phyloP scores from a whole-genome alignment of 139 green algal genomes.

The Coccomyxa sp. region DNA sequence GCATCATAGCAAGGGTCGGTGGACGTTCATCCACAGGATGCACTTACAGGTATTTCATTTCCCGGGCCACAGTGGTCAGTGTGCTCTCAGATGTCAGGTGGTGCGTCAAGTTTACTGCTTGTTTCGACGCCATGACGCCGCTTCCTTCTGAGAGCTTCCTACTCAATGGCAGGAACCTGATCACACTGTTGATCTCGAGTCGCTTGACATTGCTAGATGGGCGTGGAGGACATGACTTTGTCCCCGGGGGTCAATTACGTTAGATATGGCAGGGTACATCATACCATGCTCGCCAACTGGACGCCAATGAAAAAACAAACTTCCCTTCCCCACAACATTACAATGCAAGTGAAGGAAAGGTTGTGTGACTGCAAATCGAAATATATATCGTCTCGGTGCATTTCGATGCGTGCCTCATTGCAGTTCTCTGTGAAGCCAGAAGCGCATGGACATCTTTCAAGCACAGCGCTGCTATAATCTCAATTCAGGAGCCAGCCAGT shows the following conservation, averaged over 20 bases:
- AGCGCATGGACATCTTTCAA: not conserved
- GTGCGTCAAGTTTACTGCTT: constrained; percentile 9
- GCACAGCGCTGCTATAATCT: not conserved
- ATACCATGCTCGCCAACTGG: not conserved
- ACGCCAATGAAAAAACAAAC: not conserved
- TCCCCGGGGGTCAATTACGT: not conserved
- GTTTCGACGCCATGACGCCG: not conserved
- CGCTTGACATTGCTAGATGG: not conserved
- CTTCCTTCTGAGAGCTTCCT: not conserved
- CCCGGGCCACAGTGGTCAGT: constrained; percentile 14
- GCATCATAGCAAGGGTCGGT: not conserved
- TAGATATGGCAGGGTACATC: not conserved
- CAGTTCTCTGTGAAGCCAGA: not conserved
- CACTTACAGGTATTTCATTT: constrained; percentile 36
- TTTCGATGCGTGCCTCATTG: not conserved
- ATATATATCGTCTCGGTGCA: not conserved
- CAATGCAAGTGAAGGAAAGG: not conserved
- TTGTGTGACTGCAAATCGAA: not conserved
- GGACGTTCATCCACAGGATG: too few species aligned
- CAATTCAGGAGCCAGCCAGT: not conserved
- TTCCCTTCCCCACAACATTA: not conserved
- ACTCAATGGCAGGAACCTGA: not conserved
- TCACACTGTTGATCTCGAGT: not conserved
- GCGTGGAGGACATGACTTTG: not conserved
- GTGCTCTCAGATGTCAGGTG: constrained; percentile 18